A percentile compares a stretch with the other conserved stretches of the same genome.
Conservation (phyloP, 352 stramenopile species). For the Globisporangium polare region DNA sequence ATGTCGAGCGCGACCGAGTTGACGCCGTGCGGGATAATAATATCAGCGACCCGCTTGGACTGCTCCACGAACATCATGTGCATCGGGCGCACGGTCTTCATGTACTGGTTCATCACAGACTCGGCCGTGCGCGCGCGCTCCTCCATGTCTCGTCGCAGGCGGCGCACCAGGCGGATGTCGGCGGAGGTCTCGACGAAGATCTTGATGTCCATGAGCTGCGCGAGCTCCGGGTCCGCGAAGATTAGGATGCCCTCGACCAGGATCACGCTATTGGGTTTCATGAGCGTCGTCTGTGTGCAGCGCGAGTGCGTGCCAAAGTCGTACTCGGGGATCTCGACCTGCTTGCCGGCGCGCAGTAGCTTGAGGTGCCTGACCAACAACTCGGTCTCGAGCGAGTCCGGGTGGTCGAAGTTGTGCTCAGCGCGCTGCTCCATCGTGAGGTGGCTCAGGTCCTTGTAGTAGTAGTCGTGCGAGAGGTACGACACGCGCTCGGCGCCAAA, state of each 20-base stretch:
- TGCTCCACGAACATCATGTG: conserved; percentile 98
- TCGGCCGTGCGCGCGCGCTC: conserved; percentile 93
- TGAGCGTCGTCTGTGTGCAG: conserved; percentile 61
- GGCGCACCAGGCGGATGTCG: conserved; percentile 93
- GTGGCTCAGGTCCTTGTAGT: conserved; percentile 94
- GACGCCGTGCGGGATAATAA: conserved; percentile 94
- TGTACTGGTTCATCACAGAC: conserved; percentile 96
- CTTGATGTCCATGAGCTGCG: conserved; percentile 95
- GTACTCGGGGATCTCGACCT: conserved; percentile 92
- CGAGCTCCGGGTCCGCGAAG: conserved; percentile 89
- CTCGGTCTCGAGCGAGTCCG: conserved; percentile 94
- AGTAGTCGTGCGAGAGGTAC: conserved; percentile 96
- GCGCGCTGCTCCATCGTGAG: conserved; percentile 85
- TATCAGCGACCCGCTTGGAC: conserved; percentile 93
- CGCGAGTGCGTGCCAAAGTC: conserved; percentile 94
- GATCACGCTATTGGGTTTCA: conserved; percentile 91
- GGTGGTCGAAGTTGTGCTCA: conserved; percentile 97
- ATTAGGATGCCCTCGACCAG: conserved; percentile 97
- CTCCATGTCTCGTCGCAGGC: conserved; percentile 92
- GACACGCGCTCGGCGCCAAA: conserved; percentile 89
- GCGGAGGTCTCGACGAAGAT: conserved; percentile 96
- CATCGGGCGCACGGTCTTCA: conserved; percentile 97
- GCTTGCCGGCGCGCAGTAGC: conserved; percentile 81
- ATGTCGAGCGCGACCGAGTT: conserved; percentile 93
- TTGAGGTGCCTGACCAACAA: conserved; percentile 91